Evolutionary conservation across 2,329 filamentous ascomycete genomes (phyloP), one percentile per base, ranked within the genome.

Genomic region (Colletotrichum sp.): DNA sequence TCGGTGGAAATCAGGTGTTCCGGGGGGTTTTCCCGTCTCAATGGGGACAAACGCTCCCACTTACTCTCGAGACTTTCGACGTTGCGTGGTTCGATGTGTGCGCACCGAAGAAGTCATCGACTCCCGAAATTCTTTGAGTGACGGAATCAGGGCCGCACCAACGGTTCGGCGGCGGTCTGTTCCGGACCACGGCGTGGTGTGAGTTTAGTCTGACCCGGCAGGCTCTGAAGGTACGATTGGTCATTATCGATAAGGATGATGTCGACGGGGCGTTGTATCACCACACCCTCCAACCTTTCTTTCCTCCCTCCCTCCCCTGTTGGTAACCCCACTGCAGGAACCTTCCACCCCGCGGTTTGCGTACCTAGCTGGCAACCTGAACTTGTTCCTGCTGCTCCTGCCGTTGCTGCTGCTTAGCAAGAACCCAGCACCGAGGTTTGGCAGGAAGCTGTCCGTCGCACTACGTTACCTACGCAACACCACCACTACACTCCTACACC

Each of bases 331-430:
- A 65, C 73, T 34, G 69, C 60, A 55, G 73, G 73, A 76, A 73
- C 57, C 63, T 69, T 69, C 71, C 71, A 77, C 71, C 75, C 74
- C 71, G 60, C 75, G 69, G 62, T 64, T 62, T 36, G 60, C 26
- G 26, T 60, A 30, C 26, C 63, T 30, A 24, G 24, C 44, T 3
- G 21, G 32, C 67, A 59, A 44, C n/a, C 67, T 68, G 9, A n/a
- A 60, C 24, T 49, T 69, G 44, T 52, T 52, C 44, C 44, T 52
- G 55, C 68, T 52, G 57, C 9, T 28, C 26, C 26, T 60, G 1
- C 44, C 18, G 5, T 12, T 60, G 16, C 6, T 32, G 26, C 10
- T 32, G 26, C 28, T 60, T n/a, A 30, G 57, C 8, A 60, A 32
- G n/a, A 30, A 60, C 28, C 26, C 26, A 60, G 57, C 57, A 5